Base-by-base conservation (phyloP, 257 asterid genomes). In the Ilex aquifolium region DNA sequence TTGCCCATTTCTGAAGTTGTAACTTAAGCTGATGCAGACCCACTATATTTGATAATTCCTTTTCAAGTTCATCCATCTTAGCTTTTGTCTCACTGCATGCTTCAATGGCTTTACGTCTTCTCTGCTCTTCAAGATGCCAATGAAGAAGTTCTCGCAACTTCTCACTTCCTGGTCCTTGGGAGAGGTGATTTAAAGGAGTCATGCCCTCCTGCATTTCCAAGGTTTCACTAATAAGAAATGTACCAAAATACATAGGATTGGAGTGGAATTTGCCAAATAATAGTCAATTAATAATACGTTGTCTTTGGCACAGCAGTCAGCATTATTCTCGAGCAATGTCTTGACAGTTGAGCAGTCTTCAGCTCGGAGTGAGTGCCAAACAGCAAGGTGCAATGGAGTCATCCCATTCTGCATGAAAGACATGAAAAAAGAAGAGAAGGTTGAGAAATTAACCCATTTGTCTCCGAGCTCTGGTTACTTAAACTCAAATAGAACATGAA, bases 351-450 rank as follows among this genome's bases (percentile, higher is more conserved):
- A 82, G 66, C 67, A 82, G 64, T 93, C 95, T 72, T 79, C 88
- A 21, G 85, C 80, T 70, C 88, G 80, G 64, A 93, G 85, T 13
- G 99, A 85, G 73, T 93, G 96, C 96, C 99, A 93, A 51, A 93
- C 99, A 78, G 99, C 94, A 79, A 93, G 97, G 79, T 93, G 99
- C 74, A 93, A 65, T 40, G 99, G 99, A 68, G 94, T 85, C 98
- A 91, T 91, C 60, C 97, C 98, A 67, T 91, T 91, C 98, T 91
- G 89, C 73, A 53, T 10, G 3, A 46, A 46, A 4, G 2, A 2
- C 52, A 46, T 36, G 42, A 49, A 49, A 15, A 49, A 49, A 49
- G 10, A 49, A 49, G 54, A 49, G 4, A 12, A 49, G 54, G 6
- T 49, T 21, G 27, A 21, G 27, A 21, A 21, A 21, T 0, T 21